These are phyloP conservation scores for Hansenula lynferdii DNA, from an alignment of 1,139 yeast genomes.

Conservation along the genomic window DNA sequence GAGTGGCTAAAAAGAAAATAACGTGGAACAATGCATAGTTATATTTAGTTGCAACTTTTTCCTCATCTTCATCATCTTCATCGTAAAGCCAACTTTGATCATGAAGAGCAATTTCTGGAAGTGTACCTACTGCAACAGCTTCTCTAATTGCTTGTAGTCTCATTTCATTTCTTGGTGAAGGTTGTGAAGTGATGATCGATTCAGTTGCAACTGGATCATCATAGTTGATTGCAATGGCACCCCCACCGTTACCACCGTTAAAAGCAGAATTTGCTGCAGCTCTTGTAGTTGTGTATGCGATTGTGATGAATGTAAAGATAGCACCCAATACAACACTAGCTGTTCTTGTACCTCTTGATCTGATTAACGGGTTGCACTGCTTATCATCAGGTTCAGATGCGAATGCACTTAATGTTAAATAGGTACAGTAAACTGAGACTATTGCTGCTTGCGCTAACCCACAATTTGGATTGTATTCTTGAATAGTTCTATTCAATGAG, in stretches of 20 bases:
- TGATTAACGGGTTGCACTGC: slow-evolving; percentile 83
- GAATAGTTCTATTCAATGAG: slow-evolving; percentile 79
- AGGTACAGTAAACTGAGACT: slow-evolving; percentile 93
- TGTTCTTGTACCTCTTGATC: slow-evolving; percentile 88
- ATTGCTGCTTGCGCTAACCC: slow-evolving; percentile 96
- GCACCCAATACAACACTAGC: slow-evolving; percentile 89
- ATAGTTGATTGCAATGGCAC: slow-evolving; percentile 29
- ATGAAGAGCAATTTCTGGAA: slow-evolving; percentile 86
- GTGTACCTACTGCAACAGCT: slow-evolving; percentile 91
- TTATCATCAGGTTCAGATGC: slow-evolving; percentile 96
- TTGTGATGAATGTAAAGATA: slow-evolving; percentile 86
- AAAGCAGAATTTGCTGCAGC: slow-evolving; percentile 86
- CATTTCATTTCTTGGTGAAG: slow-evolving; percentile 63
- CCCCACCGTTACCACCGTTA: slow-evolving; percentile 26
- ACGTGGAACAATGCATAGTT: slow-evolving; percentile 87
- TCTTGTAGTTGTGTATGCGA: slow-evolving; percentile 95
- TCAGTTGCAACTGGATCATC: slow-evolving; percentile 30
- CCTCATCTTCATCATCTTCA: slow-evolving; percentile 37
- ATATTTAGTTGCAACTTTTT: slow-evolving; percentile 65
- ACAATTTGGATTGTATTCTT: slow-evolving; percentile 90
- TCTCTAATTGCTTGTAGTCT: slow-evolving; percentile 85
- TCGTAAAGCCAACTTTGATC: slow-evolving; percentile 61
- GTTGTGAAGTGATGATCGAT: slow-evolving; percentile 43
- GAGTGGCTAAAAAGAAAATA: slow-evolving; percentile 92
- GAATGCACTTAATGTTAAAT: slow-evolving; percentile 88